Evolutionary conservation across 1,284 basidiomycete genomes (phyloP), one percentile per base, ranked within the genome.

Genomic region (Marasmius sp.): DNA sequence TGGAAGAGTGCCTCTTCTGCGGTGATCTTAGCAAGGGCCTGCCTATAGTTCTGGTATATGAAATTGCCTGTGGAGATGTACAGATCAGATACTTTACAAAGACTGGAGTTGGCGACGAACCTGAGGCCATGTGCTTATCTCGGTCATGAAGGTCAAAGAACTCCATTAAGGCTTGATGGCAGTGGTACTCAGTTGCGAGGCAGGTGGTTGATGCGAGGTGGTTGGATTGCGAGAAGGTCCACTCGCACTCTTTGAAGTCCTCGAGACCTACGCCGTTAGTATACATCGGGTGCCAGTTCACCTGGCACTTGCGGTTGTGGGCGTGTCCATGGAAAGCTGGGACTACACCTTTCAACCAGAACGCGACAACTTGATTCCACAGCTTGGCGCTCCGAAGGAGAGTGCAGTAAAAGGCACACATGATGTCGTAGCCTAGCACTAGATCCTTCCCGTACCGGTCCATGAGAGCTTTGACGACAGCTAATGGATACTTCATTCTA

Each of bases 401-500:
- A 3, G 50, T 52, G 22, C 16, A 7, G 22, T 33, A 52, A 16
- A 52, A 52, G 7, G 50, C 50, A 58, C 78, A 79, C 0, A 69
- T 73, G 39, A 79, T 75, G 64, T 79, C 76, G 63, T 78, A 78
- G 0, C 69, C 75, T 11, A 73, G 41, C 0, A 68, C 53, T 22
- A 70, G 57, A 1, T 67, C 43, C 0, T 38, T n/a, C 0, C 66
- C 68, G n/a, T 73, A 64, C 4, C 69, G 53, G 6, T 74, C 62
- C 2, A 75, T 57, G 1, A 68, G 61, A 58, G 67, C 65, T 12
- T 66, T 63, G 37, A 74, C 56, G 6, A 71, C 62, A 1, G 75
- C 75, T 2, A 78, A 63, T 1, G 73, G 72, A 63, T 76, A 77
- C 57, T 77, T 77, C 34, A 73, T 69, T 5, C 76, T 76, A 59